Base-by-base conservation (phyloP, 768 basidiomycete species). In the Termitomyces titanicus region DNA sequence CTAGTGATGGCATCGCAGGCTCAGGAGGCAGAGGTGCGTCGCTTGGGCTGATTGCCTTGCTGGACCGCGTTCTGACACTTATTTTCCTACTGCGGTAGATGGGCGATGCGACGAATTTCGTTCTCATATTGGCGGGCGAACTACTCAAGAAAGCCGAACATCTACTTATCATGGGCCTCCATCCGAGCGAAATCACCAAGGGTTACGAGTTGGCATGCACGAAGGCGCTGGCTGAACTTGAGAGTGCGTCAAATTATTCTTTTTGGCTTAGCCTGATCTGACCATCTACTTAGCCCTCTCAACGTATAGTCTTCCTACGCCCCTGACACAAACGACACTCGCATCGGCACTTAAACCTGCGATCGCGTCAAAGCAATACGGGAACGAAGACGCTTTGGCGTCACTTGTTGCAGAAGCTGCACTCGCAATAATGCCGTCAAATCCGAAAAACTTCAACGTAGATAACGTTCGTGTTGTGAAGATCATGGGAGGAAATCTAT, bases 381-480 rank as follows among this genome's bases (percentile, higher is more conserved):
- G 96, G 3, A 86, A 85, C 43, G 96, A 98, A 72, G 89, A 93
- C 52, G 76, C 79, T 39, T 81, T 98, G 0, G 79, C 94, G 2
- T 69, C 77, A 2, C 82, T 98, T 9, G 95, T 98, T 5, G 90
- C 96, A 9, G 95, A 98, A 65, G 97, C 97, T 1, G 91, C 94
- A 0, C 73, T 98, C 24, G 82, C 86, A 2, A 88, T 98, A 62
- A 97, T 98, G 94, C 92, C 94, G 4, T 68, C 78, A 1, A 92
- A 91, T 67, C 83, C 85, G 8, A 88, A 88, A 67, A 87, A 92
- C 71, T 99, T 98, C 83, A 98, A 97, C 71, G 94, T 98, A 27
- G 97, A 99, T 72, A 95, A 94, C 63, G 92, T 99, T 0, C 86
- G 97, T 10, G 96, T 99, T 24, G 97, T 99, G 64, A 99, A 98